A percentile compares a stretch with the other conserved stretches of the same genome.
These are phyloP conservation scores for Pseudozyma pruni DNA, from an alignment of 1,284 basidiomycete species.

Conservation along the genomic window DNA sequence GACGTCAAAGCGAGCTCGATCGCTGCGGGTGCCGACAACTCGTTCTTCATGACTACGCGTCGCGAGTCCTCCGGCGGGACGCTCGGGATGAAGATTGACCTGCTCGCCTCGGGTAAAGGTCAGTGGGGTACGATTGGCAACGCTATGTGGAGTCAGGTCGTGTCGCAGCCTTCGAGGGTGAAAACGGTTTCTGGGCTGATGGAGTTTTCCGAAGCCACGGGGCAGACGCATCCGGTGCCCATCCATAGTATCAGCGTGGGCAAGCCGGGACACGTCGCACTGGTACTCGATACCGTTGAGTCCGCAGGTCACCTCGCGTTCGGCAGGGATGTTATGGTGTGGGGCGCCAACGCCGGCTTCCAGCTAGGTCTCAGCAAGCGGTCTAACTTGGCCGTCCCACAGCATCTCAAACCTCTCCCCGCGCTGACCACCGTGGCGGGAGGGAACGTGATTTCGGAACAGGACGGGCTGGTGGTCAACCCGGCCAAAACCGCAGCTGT, in stretches of 20 bases:
- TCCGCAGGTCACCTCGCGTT: constrained; percentile 65
- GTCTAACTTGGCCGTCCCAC: constrained; percentile 78
- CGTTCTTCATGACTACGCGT: constrained; percentile 55
- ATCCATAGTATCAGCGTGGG: constrained; percentile 79
- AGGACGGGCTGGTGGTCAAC: constrained; percentile 24
- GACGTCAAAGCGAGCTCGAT: constrained; percentile 52
- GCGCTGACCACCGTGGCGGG: constrained; percentile 31
- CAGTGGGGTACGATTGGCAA: constrained; percentile 88
- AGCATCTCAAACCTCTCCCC: constrained; percentile 71
- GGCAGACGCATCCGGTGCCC: constrained; percentile 73
- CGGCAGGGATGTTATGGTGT: constrained; percentile 72
- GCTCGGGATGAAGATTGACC: constrained; percentile 70
- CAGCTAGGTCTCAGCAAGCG: constrained; percentile 80
- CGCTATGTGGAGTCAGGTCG: constrained; percentile 79
- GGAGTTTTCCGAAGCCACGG: constrained; percentile 66
- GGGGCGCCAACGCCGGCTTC: constrained; percentile 68
- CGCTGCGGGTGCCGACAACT: constrained; percentile 61
- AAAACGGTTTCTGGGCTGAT: constrained; percentile 84
- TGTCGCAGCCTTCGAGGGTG: constrained; percentile 78
- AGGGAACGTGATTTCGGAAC: constrained; percentile 24
- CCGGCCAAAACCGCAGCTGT: constrained; percentile 19
- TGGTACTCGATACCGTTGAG: constrained; percentile 61
- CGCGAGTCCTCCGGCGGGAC: constrained; percentile 12
- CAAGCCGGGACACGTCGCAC: constrained; percentile 73
- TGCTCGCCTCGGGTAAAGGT: constrained; percentile 84